Base-by-base conservation (phyloP, 345 rosid species). In the Mallotus nudiflorus region DNA sequence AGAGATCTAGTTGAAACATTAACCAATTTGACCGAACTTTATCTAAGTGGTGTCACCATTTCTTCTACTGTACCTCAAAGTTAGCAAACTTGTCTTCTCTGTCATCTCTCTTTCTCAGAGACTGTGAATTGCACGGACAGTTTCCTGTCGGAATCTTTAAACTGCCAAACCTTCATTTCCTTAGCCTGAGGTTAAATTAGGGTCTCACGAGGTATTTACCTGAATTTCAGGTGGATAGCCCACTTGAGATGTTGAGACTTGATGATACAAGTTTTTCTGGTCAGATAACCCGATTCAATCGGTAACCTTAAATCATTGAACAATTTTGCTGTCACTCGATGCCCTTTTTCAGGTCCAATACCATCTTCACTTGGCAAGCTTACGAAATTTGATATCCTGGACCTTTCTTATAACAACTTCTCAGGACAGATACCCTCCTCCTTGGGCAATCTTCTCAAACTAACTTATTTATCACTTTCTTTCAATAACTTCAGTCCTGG, bases 301-400 rank as follows among this genome's bases (percentile, higher is more conserved):
- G n/a, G n/a, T n/a, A n/a, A n/a, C n/a, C n/a, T n/a, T n/a, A n/a
- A n/a, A n/a, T n/a, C 66, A 9, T 19, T 72, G 28, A 10, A 20
- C 0, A 0, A n/a, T 1, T 55, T 77, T 10, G 10, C 8, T 7
- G 29, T 63, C 8, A 5, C 2, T 0, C 20, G 18, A 0, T 68
- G 76, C 29, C 13, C 0, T 2, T 77, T 77, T 40, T 50, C 29
- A 8, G 81, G 81, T 5, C 24, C 20, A 56, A 1, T 72, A 2
- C 77, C 81, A 6, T 63, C 19, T 55, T 71, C 61, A 25, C 25
- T 55, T 7, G 45, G 44, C 9, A 48, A 39, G n/a, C 78, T 75
- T 7, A 14, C 69, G 1, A 15, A 65, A 20, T 70, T 75, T 14
- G 39, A 0, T 14, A 8, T 0, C 48, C 27, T 81, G 18, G 64